These are phyloP conservation scores for Pythium guiyangense DNA, from an alignment of 352 stramenopile species.

Conservation along the genomic window DNA sequence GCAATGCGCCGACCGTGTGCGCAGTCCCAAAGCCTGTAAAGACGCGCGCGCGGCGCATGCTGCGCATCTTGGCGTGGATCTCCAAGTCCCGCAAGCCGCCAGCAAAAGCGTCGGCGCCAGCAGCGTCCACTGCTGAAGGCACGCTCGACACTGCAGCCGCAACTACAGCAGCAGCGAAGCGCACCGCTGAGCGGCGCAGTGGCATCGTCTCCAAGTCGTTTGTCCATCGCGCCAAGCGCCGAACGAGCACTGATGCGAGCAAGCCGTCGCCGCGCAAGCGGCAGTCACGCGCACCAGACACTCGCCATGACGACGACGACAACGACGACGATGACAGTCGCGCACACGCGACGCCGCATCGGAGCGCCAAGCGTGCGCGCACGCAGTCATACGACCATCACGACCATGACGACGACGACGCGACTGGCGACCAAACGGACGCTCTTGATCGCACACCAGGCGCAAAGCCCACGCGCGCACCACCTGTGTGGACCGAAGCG, in stretches of 20 bases:
- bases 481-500: constrained; percentile 36
- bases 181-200: constrained; percentile 21
- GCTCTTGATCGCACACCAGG: no score
- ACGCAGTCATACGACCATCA: background rate
- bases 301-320: background rate
- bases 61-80: constrained; percentile 70
- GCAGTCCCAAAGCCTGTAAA: constrained; percentile 57
- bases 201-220: constrained; percentile 67
- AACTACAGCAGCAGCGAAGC: constrained; percentile 1
- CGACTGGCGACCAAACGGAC: background rate
- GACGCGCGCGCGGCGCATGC: constrained; percentile 60
- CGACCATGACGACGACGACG: background rate
- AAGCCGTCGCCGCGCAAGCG: constrained; percentile 17
- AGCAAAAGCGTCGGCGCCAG: constrained; percentile 7
- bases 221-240: constrained; percentile 11
- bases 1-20: constrained; percentile 50
- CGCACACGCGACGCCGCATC: constrained; percentile 8
- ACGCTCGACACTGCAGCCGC: background rate
- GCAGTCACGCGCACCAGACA: constrained; percentile 3
- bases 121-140: no score
- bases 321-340: constrained; percentile 12
- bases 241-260: constrained; percentile 8
- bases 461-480: no score
- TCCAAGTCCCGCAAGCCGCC: constrained; percentile 48
- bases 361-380: constrained; percentile 1